Percentiles rank a stretch among this genome's conserved stretches.
Conservation (phyloP, 78 protist genomes). For the Dictyostelium capitatum region DNA sequence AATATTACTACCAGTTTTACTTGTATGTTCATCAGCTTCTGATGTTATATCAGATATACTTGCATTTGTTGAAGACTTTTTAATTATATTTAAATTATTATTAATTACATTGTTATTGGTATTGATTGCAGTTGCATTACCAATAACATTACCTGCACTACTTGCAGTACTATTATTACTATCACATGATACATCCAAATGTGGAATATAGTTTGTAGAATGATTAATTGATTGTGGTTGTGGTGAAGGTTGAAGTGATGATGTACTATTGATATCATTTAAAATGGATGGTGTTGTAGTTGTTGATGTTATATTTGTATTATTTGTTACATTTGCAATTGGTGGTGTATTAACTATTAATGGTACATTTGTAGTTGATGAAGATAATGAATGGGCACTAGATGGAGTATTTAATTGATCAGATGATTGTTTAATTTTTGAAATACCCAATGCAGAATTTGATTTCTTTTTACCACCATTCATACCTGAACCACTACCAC, state of each 20-base stretch:
- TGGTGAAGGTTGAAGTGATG: neutral
- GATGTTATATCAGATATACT: constrained; percentile 21
- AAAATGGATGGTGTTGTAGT: neutral
- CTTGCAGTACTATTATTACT: neutral
- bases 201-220: constrained; percentile 13
- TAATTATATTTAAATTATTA: neutral
- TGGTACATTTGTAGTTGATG: neutral
- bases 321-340: neutral
- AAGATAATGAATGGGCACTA: neutral
- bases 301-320: neutral
- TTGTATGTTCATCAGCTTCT: neutral
- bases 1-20: neutral
- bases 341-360: neutral
- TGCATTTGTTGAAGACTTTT: constrained; percentile 13
- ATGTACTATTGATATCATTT: neutral
- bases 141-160: neutral
- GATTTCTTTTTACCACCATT: neutral
- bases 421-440: neutral
- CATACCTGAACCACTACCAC: neutral
- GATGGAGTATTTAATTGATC: neutral
- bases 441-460: neutral
- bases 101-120: too few species aligned
- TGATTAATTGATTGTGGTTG: neutral
- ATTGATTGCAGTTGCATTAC: too few species aligned
- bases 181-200: constrained; percentile 13